Evolutionary conservation across 371 early-diverging fungal species (phyloP), one percentile per base, ranked within the genome.

Genomic region (Syncephalastrum sp.): DNA sequence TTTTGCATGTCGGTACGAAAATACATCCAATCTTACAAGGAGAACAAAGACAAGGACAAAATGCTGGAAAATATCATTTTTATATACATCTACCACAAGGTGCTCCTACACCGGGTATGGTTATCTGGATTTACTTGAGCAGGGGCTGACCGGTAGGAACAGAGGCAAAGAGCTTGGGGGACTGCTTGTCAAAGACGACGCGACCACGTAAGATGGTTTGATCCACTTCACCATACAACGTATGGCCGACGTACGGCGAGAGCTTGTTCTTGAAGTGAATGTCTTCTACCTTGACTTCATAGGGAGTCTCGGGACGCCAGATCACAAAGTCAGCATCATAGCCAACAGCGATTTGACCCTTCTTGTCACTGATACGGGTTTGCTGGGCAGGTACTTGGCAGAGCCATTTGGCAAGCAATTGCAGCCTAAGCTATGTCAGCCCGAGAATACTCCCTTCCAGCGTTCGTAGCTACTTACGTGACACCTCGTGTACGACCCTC

Each of bases 201-300:
- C 77, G 68, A 4, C 92, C 92, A 51, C 92, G 88, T n/a, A 90
- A 78, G 54, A 88, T 72, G 16, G 92, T 90, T 57, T 82, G 80
- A 69, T 84, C 81, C 38, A 91, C 87, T 8, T 72, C 71, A 38
- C 91, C 92, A 43, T 82, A 69, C 53, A 90, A 68, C 1, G 64
- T 61, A 50, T 78, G 72, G 16, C 86, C 89, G 64, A 82, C 69
- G 64, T 91, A 91, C 7, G 91, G 91, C 4, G 90, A 90, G 15
- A 88, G 73, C 74, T 90, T 91, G 70, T 91, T 89, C 68, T 88
- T 87, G 67, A 91, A 91, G 60, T 89, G 86, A 46, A 91, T 80
- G 51, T 83, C 82, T 53, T 81, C 72, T 8, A 62, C 49, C 16
- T 71, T 56, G 51, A 91, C 73, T 8, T 63, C 69, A 66, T 81